phyloP scores from a whole-genome alignment of 2,329 filamentous ascomycete species.

The Beauveria medogensis region DNA sequence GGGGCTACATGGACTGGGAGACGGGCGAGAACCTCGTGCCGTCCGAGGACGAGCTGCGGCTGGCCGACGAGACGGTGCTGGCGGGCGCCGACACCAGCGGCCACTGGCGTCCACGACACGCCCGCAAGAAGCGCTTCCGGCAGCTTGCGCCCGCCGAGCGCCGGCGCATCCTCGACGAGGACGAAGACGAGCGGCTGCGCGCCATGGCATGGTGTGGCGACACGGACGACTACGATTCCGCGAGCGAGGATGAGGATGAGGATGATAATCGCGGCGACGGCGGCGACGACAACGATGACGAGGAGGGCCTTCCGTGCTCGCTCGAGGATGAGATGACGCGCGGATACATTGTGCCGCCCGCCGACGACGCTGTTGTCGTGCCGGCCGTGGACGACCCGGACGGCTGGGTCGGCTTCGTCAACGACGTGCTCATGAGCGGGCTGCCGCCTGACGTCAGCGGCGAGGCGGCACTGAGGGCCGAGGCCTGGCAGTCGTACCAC shows the following conservation, averaged over 20 bases:
- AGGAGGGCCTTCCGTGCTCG: neutral
- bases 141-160: conserved; percentile 29
- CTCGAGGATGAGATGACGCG: conserved; percentile 27
- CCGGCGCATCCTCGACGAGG: conserved; percentile 28
- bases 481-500: conserved; percentile 17
- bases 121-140: conserved; percentile 36
- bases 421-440: conserved; percentile 17
- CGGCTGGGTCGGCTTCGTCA: conserved; percentile 22
- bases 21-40: conserved; percentile 45
- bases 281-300: neutral
- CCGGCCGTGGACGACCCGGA: conserved; percentile 15
- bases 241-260: neutral
- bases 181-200: conserved; percentile 27
- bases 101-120: conserved; percentile 38
- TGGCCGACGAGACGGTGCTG: conserved; percentile 34
- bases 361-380: conserved; percentile 5
- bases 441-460: conserved; percentile 16
- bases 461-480: conserved; percentile 19
- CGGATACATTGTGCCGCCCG: conserved; percentile 23
- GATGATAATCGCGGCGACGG: neutral
- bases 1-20: conserved; percentile 50
- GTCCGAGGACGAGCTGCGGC: conserved; percentile 41
- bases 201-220: conserved; percentile 26
- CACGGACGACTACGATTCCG: conserved; percentile 13
- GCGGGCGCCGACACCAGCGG: conserved; percentile 22